Percentiles rank a stretch among this genome's conserved stretches.
Evolutionary conservation across 768 basidiomycete genomes (phyloP).

Genomic region (Lactifluus rugatus): DNA sequence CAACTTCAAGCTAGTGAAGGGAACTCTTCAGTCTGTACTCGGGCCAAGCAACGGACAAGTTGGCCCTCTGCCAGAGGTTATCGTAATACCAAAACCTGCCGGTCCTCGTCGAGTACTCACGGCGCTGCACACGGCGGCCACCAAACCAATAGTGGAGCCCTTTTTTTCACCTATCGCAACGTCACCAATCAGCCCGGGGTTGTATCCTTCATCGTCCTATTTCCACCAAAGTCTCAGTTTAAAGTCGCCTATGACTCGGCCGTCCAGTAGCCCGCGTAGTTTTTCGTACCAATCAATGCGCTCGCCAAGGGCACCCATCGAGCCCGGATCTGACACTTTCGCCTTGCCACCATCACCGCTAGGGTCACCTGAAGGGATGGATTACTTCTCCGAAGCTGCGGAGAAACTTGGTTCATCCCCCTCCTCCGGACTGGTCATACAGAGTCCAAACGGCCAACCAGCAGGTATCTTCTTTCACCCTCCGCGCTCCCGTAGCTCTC

Average conservation of each 20-base stretch:
- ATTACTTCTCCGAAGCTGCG: conserved; percentile 65
- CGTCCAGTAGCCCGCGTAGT: conserved; percentile 39
- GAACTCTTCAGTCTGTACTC: conserved; percentile 65
- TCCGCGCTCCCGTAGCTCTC: conserved; percentile 28
- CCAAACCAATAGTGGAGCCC: conserved; percentile 80
- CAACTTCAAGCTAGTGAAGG: conserved; percentile 84
- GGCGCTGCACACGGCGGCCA: conserved; percentile 82
- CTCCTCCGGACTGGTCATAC: conserved; percentile 81
- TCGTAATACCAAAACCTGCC: conserved; percentile 96
- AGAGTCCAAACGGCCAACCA: conserved; percentile 87
- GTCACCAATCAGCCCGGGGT: conserved; percentile 71
- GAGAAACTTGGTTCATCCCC: conserved; percentile 64
- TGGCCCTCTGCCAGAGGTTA: conserved; percentile 68
- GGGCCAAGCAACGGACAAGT: conserved; percentile 35
- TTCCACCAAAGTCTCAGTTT: conserved; percentile 28
- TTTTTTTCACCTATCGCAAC: conserved; percentile 94
- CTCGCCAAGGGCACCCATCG: conserved; percentile 36
- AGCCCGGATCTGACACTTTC: conserved; percentile 28
- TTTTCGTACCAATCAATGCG: conserved; percentile 54
- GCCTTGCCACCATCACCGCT: conserved; percentile 60
- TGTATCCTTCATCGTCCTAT: conserved; percentile 39
- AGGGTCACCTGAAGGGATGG: conserved; percentile 57
- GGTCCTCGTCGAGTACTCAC: conserved; percentile 91
- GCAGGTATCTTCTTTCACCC: conserved; percentile 94
- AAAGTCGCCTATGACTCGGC: conserved; percentile 38